phyloP scores from a whole-genome alignment of 495 filamentous ascomycete genomes.

The Aspergillus cristatus region DNA sequence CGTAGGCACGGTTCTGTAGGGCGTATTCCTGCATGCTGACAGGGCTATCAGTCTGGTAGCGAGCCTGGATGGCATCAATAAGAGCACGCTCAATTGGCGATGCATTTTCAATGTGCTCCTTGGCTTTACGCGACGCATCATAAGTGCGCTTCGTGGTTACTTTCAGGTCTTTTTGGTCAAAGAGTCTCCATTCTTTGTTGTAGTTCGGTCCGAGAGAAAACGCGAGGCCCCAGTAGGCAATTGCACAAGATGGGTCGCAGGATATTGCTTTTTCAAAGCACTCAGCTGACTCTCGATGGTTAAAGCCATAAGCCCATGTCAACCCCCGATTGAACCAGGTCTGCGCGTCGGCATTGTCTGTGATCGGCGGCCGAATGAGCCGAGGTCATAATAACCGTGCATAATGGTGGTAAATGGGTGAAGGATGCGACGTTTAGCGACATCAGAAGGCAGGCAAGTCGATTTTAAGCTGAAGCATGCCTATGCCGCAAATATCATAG shows the following conservation, averaged over 20 bases:
- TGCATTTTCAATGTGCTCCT: constrained; percentile 15
- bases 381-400: no score
- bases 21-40: constrained; percentile 32
- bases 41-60: constrained; percentile 41
- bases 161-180: constrained; percentile 49
- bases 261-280: constrained; percentile 53
- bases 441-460: no score
- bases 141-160: constrained; percentile 36
- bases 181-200: constrained; percentile 63
- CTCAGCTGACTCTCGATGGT: constrained; percentile 33
- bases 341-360: no score
- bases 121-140: constrained; percentile 33
- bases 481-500: no score
- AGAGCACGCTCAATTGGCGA: constrained; percentile 46
- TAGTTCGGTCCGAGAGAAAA: constrained; percentile 61
- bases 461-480: no score
- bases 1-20: constrained; percentile 48
- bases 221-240: constrained; percentile 62
- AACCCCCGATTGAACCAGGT: constrained; percentile 21
- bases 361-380: no score
- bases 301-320: constrained; percentile 22
- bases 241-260: constrained; percentile 43
- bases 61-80: constrained; percentile 43
- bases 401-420: no score
- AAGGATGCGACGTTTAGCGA: no score